Evolutionary conservation across 768 basidiomycete genomes (phyloP), one percentile per base, ranked within the genome.

Genomic region (Pisolithus albus): DNA sequence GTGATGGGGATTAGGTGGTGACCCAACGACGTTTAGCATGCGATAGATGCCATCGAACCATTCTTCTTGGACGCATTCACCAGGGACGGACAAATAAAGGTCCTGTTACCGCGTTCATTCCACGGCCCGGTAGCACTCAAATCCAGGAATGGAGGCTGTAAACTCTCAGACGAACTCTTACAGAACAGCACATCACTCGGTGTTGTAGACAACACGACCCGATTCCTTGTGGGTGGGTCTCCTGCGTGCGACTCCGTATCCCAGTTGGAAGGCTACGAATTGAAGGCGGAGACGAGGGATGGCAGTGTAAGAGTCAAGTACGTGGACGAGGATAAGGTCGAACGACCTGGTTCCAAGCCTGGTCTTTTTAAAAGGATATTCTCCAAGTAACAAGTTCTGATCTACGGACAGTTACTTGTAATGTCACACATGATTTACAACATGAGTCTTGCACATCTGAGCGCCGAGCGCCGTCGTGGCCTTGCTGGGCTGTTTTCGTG

Each of bases 201-300:
- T 16, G 71, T 71, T 44, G 62, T 59, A 4, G 61, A 70, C 21
- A 38, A 56, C 19, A 68, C 62, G 16, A 62, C 61, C 23, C 65
- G 65, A n/a, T 71, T 70, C 52, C 75, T 76, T 56, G 58, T 76
- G n/a, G 75, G 75, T 11, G 72, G 74, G 38, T 67, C 72, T 36
- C 58, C 58, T 24, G 66, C 56, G 57, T 50, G 62, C 19, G 61
- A 61, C 36, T 49, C 56, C 4, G 54, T 11, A 13, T 34, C 57
- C 2, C 59, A 64, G 18, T 75, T 73, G 74, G 46, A 54, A 21
- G 72, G 73, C 7, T 75, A 76, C 48, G 71, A 75, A 56, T 44
- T 75, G 19, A 51, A 60, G 9, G 58, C 71, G 38, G 68, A 70
- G 53, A 58, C 72, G 37, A 57, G 60, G 34, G 67, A 73, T 53